These are phyloP conservation scores for Alternaria atra DNA, from an alignment of 2,329 filamentous ascomycete species.

Conservation along the genomic window DNA sequence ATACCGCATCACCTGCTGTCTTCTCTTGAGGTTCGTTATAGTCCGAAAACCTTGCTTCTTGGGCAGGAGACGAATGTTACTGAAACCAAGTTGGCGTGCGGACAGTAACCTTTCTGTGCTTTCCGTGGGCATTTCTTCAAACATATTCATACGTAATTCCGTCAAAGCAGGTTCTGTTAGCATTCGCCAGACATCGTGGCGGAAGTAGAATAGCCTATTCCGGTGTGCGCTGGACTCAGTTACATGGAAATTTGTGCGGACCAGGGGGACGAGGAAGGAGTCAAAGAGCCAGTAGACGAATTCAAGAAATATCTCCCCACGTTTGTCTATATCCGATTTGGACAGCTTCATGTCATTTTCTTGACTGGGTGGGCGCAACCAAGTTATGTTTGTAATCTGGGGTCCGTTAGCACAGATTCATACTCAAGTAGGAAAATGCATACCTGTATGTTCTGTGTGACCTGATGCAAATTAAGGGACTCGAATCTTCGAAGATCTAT, in stretches of 20 bases:
- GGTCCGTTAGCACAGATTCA: conserved; percentile 23
- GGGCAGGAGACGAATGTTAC: conserved; percentile 81
- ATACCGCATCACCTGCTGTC: conserved; percentile 62
- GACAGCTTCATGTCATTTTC: conserved; percentile 65
- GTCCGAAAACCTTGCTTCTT: conserved; percentile 80
- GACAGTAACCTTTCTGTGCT: conserved; percentile 67
- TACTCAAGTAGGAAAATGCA: conserved; percentile 11
- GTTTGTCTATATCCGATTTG: conserved; percentile 76
- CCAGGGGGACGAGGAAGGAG: conserved; percentile 85
- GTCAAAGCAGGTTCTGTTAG: conserved; percentile 77
- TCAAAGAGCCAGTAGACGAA: conserved; percentile 94
- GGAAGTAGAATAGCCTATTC: conserved; percentile 89
- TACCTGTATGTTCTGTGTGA: conserved; percentile 79
- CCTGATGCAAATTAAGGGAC: conserved; percentile 78
- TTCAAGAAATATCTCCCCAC: conserved; percentile 80
- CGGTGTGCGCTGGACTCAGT: conserved; percentile 86
- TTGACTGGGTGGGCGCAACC: conserved; percentile 71
- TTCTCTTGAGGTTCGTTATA: conserved; percentile 84
- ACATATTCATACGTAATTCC: conserved; percentile 74
- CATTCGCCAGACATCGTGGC: conserved; percentile 88
- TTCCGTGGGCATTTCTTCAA: conserved; percentile 75
- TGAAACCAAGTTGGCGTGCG: conserved; percentile 74
- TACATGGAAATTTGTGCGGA: conserved; percentile 90
- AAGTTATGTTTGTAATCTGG: conserved; percentile 73
- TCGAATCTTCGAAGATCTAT: conserved; percentile 82